A percentile compares a stretch with the other conserved stretches of the same genome.
Evolutionary conservation across 495 filamentous ascomycete species (phyloP).

Genomic region (Immersiella caudata): DNA sequence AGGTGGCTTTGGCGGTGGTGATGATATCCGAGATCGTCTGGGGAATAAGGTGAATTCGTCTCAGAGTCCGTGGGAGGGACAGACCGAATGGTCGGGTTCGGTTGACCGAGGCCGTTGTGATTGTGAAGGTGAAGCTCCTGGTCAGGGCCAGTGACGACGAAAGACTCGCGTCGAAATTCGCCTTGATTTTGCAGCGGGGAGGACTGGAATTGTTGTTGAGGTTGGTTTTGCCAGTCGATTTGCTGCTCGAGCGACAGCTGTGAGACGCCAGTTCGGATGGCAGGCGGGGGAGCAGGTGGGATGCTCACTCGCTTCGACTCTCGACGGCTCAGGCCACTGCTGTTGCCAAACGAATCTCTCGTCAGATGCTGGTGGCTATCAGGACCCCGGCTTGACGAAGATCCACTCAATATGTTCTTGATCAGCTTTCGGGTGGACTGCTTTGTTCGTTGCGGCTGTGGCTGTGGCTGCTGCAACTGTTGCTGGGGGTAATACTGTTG

Average conservation of each 20-base stretch:
- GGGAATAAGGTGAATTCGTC: slow-evolving; percentile 41
- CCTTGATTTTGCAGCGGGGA: slow-evolving; percentile 50
- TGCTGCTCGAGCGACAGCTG: slow-evolving; percentile 42
- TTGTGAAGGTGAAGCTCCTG: slow-evolving; percentile 44
- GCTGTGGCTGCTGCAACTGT: slow-evolving; percentile 27
- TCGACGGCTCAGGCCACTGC: slow-evolving; percentile 45
- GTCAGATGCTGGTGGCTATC: slow-evolving; percentile 39
- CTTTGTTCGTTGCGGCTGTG: slow-evolving; percentile 38
- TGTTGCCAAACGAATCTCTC: slow-evolving; percentile 40
- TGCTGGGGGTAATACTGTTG: slow-evolving; percentile 14
- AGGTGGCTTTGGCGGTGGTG: slow-evolving; percentile 47
- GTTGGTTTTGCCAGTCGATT: slow-evolving; percentile 41
- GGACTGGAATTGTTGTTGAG: slow-evolving; percentile 33
- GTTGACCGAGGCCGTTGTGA: slow-evolving; percentile 38
- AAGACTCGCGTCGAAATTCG: slow-evolving; percentile 45
- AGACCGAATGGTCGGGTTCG: slow-evolving; percentile 45
- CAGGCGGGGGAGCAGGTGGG: slow-evolving; percentile 41
- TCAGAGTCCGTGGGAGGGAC: slow-evolving; percentile 41
- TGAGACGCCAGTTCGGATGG: slow-evolving; percentile 46
- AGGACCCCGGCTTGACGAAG: slow-evolving; percentile 36
- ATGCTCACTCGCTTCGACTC: slow-evolving; percentile 54
- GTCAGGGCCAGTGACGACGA: slow-evolving; percentile 40
- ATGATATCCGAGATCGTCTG: slow-evolving; percentile 46
- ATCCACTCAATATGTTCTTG: slow-evolving; percentile 49
- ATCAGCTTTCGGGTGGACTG: slow-evolving; percentile 50